Conservation (phyloP, 306 rosid species). For the Prunus dulcis region DNA sequence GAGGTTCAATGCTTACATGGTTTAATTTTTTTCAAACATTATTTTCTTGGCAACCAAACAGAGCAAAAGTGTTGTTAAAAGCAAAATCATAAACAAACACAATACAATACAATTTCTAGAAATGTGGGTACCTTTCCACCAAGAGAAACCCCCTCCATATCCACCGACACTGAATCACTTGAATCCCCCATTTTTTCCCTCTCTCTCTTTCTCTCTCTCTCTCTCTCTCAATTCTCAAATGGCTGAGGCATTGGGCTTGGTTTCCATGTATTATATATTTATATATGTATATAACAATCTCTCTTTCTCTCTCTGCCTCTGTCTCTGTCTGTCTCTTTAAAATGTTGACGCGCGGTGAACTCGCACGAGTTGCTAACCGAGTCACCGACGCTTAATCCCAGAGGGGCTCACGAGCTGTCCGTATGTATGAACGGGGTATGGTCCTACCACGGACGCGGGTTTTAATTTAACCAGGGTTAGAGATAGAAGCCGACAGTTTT, state of each 20-base stretch:
- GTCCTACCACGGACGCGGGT: constrained; percentile 38
- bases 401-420: constrained; percentile 54
- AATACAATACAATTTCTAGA: neutral
- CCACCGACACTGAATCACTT: constrained; percentile 82
- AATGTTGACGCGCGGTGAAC: constrained; percentile 31
- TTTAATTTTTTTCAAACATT: constrained; percentile 2
- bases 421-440: constrained; percentile 29
- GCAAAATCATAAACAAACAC: neutral
- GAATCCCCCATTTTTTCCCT: constrained; percentile 76
- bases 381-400: constrained; percentile 88
- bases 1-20: neutral
- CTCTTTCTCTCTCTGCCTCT: neutral
- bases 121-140: constrained; percentile 60
- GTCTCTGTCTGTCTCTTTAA: constrained; percentile 6
- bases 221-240: constrained; percentile 14
- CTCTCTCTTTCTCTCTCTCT: constrained; percentile 1
- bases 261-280: constrained; percentile 35
- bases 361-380: constrained; percentile 61
- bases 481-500: constrained; percentile 56
- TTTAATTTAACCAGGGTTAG: constrained; percentile 60
- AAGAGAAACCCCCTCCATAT: constrained; percentile 71
- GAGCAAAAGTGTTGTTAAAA: neutral
- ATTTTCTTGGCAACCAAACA: constrained; percentile 26
- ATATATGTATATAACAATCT: neutral
- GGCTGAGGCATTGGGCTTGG: constrained; percentile 23